Percentiles rank a stretch among this genome's conserved stretches.
Conservation (phyloP, 495 filamentous ascomycete genomes). For the Penicillium parvum region DNA sequence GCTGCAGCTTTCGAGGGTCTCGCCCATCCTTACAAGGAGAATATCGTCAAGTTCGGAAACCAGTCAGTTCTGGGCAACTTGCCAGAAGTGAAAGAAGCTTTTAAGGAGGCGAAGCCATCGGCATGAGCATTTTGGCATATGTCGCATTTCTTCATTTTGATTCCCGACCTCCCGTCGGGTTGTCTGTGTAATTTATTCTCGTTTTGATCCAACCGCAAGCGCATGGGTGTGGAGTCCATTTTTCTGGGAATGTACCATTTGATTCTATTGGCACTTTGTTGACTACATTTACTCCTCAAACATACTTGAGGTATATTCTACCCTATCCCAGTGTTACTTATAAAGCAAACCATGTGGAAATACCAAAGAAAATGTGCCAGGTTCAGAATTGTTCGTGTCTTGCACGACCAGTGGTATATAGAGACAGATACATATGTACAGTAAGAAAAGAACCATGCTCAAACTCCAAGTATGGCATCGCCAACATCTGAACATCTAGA, state of each 20-base stretch:
- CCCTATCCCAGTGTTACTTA: conserved; percentile 14
- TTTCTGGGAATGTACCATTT: conserved; percentile 23
- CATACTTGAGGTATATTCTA: background rate
- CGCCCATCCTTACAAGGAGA: conserved; percentile 85
- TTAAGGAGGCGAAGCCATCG: conserved; percentile 39
- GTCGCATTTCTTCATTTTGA: conserved; percentile 10
- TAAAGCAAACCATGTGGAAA: conserved; percentile 14
- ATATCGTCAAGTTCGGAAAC: conserved; percentile 69
- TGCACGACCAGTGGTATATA: conserved; percentile 23
- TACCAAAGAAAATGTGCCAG: conserved; percentile 12
- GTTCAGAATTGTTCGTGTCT: conserved; percentile 12
- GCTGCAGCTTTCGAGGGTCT: conserved; percentile 78
- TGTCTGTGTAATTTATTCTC: conserved; percentile 29
- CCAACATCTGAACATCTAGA: conserved; percentile 23
- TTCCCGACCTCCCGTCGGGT: conserved; percentile 12
- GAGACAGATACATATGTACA: conserved; percentile 26
- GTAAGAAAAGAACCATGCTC: conserved; percentile 13
- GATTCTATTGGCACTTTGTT: conserved; percentile 15
- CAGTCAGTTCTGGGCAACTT: conserved; percentile 32
- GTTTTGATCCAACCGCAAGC: conserved; percentile 39
- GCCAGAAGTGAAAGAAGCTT: conserved; percentile 45
- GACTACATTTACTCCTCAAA: background rate
- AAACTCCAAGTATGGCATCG: conserved; percentile 1
- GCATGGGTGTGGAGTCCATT: conserved; percentile 48
- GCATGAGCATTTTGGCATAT: conserved; percentile 20